Conservation (phyloP, 2,329 filamentous ascomycete genomes). For the Sclerotinia borealis region DNA sequence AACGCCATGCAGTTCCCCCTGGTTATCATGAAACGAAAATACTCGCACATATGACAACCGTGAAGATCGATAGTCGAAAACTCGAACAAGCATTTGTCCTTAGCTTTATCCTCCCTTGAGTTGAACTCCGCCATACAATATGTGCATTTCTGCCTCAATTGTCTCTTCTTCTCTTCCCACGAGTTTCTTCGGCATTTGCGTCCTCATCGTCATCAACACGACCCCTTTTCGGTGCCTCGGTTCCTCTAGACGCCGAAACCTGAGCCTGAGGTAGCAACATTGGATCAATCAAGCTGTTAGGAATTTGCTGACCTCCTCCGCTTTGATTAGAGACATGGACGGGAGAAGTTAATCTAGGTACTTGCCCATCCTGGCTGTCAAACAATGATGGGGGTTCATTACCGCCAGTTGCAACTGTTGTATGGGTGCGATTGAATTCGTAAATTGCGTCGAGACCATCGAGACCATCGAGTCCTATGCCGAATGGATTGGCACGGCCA, state of each 20-base stretch:
- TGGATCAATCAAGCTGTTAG: not conserved
- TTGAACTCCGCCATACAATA: not conserved
- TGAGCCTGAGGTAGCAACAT: not conserved
- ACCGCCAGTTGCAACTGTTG: not conserved
- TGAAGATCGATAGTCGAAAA: not conserved
- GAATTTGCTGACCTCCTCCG: not conserved
- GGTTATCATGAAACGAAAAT: not conserved
- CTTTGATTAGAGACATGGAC: not conserved
- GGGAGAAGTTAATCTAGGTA: rapidly evolving
- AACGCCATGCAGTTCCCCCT: no score
- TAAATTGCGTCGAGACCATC: no score
- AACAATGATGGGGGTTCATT: not conserved
- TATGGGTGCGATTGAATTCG: rapidly evolving
- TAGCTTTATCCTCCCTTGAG: rapidly evolving
- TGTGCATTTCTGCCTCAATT: rapidly evolving
- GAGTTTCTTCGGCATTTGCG: no score
- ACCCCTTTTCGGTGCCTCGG: no score
- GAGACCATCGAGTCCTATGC: no score
- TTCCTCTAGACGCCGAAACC: not conserved
- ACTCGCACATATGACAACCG: not conserved
- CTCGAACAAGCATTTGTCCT: no score
- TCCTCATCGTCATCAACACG: rapidly evolving
- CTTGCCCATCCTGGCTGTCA: not conserved
- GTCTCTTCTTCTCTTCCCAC: not conserved
- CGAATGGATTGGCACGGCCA: not conserved